phyloP scores from a whole-genome alignment of 768 basidiomycete genomes.

The Tylopilus plumbeoviolaceoides region DNA sequence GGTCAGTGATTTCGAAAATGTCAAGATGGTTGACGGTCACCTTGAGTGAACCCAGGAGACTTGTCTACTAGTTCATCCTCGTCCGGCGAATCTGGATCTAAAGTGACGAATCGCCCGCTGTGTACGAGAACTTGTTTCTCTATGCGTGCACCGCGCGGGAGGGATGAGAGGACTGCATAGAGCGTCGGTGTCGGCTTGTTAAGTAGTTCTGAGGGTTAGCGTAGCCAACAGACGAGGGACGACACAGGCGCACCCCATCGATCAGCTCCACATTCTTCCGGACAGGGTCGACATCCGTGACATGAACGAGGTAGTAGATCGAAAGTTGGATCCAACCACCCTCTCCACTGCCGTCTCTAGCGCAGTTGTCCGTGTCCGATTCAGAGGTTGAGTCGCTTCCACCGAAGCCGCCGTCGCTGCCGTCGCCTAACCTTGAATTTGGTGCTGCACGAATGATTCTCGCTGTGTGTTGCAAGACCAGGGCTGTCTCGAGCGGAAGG shows the following conservation, averaged over 20 bases:
- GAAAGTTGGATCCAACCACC: slow-evolving; percentile 55
- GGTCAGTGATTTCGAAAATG: neutral
- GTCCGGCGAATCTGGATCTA: slow-evolving; percentile 21
- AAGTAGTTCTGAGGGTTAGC: slow-evolving; percentile 1
- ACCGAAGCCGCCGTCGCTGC: slow-evolving; percentile 25
- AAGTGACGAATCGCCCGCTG: slow-evolving; percentile 52
- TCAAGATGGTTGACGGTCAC: slow-evolving; percentile 26
- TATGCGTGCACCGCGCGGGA: slow-evolving; percentile 68
- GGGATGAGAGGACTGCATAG: slow-evolving; percentile 55
- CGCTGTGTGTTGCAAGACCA: slow-evolving; percentile 76
- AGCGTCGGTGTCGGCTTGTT: slow-evolving; percentile 39
- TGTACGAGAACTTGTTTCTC: slow-evolving; percentile 77
- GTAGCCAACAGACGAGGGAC: neutral
- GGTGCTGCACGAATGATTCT: slow-evolving; percentile 61
- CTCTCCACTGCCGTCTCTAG: slow-evolving; percentile 16
- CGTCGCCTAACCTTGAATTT: slow-evolving; percentile 35
- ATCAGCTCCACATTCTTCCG: slow-evolving; percentile 35
- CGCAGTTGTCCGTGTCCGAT: slow-evolving; percentile 33
- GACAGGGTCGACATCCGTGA: slow-evolving; percentile 36
- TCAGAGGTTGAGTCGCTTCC: slow-evolving; percentile 11
- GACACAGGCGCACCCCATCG: slow-evolving; percentile 17
- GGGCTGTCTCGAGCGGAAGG: slow-evolving; percentile 60
- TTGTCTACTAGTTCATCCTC: slow-evolving; percentile 32
- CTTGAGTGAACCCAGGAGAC: slow-evolving; percentile 38
- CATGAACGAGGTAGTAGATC: slow-evolving; percentile 68